These are phyloP conservation scores for Fusarium denticulatum DNA, from an alignment of 2,329 filamentous ascomycete genomes.

Conservation along the genomic window DNA sequence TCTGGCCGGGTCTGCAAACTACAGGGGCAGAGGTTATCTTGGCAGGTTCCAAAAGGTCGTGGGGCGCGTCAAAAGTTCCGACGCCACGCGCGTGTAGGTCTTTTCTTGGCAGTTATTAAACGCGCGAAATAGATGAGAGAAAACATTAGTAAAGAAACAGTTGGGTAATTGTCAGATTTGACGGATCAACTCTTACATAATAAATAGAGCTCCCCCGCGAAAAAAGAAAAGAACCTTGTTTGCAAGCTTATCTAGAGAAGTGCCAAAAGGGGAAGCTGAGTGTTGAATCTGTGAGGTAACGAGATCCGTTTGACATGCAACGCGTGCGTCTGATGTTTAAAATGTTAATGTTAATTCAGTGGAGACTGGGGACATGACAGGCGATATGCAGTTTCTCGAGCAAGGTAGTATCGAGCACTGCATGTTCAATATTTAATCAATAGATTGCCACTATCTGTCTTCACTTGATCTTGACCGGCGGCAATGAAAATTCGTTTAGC, in stretches of 20 bases:
- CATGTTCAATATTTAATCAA: not conserved
- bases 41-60: constrained; percentile 30
- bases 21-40: constrained; percentile 12
- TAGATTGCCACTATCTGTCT: not conserved
- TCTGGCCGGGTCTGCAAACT: constrained; percentile 7
- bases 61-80: constrained; percentile 33
- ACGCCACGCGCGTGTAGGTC: constrained; percentile 15
- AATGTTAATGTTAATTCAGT: constrained; percentile 23
- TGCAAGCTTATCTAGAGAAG: constrained; percentile 17
- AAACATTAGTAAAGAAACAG: not conserved
- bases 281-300: constrained; percentile 18
- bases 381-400: not conserved
- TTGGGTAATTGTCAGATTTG: not conserved
- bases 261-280: constrained; percentile 20
- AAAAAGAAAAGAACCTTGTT: constrained; percentile 8
- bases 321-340: not conserved
- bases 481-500: not conserved
- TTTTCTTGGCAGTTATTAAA: constrained; percentile 7
- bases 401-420: not conserved
- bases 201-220: constrained; percentile 9
- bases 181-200: constrained; percentile 4
- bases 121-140: not conserved
- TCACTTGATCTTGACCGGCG: not conserved
- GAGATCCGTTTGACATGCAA: not conserved
- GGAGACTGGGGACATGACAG: constrained; percentile 8